These are phyloP conservation scores for Penicillium turbatum DNA, from an alignment of 495 filamentous ascomycete species.

Conservation along the genomic window DNA sequence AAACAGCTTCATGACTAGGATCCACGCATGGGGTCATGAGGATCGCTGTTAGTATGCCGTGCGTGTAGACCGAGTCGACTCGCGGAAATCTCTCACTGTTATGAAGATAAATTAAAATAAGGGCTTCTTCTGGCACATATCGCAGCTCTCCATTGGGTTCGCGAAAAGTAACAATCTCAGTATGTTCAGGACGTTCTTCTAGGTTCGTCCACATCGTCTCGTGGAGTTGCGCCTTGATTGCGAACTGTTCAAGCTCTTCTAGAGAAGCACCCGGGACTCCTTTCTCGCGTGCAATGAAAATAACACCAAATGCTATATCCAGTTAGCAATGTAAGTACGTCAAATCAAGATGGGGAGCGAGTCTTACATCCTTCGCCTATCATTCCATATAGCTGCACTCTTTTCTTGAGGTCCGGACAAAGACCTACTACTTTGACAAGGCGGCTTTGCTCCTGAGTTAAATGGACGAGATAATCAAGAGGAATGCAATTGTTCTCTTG, in stretches of 20 bases:
- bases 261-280: neutral
- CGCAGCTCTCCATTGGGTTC: neutral
- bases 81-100: slow-evolving; percentile 24
- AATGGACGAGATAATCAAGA: neutral
- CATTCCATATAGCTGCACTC: slow-evolving; percentile 18
- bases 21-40: slow-evolving; percentile 25
- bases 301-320: slow-evolving; percentile 20
- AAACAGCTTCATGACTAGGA: slow-evolving; percentile 5
- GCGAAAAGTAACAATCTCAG: slow-evolving; percentile 5
- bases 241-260: slow-evolving; percentile 10
- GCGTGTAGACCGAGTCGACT: slow-evolving; percentile 26
- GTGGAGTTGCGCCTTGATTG: slow-evolving; percentile 22
- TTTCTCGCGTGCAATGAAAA: slow-evolving; percentile 19
- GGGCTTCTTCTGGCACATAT: slow-evolving; percentile 26
- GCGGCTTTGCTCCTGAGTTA: neutral
- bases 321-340: slow-evolving; percentile 8
- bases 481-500: neutral
- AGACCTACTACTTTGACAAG: neutral
- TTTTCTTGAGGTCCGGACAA: slow-evolving; percentile 3
- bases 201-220: neutral
- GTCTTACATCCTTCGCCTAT: slow-evolving; percentile 20
- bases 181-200: neutral
- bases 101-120: slow-evolving; percentile 18
- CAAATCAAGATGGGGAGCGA: neutral
- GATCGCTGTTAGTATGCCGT: slow-evolving; percentile 18